Evolutionary conservation across 2,329 filamentous ascomycete genomes (phyloP).

Genomic region (Colletotrichum melonis): DNA sequence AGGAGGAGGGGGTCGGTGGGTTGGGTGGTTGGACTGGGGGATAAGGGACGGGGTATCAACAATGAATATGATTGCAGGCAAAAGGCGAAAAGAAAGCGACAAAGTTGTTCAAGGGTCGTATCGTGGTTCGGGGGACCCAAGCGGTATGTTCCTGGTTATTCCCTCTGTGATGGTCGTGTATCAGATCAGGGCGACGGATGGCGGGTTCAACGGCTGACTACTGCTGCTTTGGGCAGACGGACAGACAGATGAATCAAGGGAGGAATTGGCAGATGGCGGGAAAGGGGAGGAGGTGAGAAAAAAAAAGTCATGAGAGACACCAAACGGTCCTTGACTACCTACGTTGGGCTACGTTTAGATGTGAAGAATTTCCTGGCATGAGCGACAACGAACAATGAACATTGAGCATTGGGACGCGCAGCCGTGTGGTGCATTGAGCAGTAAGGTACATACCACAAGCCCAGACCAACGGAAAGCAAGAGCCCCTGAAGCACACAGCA

Average conservation of each 20-base stretch:
- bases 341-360: background rate
- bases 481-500: slow-evolving; percentile 34
- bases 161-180: background rate
- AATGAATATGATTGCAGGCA: slow-evolving; percentile 17
- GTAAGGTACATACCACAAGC: background rate
- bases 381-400: background rate
- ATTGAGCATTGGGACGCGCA: background rate
- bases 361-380: slow-evolving; percentile 20
- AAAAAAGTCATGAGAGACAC: background rate
- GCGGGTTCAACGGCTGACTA: slow-evolving; percentile 2
- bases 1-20: background rate
- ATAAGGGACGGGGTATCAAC: slow-evolving; percentile 29
- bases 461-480: slow-evolving; percentile 29
- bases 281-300: background rate
- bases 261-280: background rate
- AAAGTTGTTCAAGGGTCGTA: background rate
- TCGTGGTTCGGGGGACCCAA: background rate
- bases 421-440: background rate
- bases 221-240: background rate
- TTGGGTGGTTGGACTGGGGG: background rate
- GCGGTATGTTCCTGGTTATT: background rate
- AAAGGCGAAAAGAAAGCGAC: slow-evolving; percentile 9
- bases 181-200: background rate
- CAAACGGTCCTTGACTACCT: background rate
- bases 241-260: background rate